Evolutionary conservation across 345 rosid species (phyloP), one percentile per base, ranked within the genome.

Genomic region (Chamaenerion angustifolium): DNA sequence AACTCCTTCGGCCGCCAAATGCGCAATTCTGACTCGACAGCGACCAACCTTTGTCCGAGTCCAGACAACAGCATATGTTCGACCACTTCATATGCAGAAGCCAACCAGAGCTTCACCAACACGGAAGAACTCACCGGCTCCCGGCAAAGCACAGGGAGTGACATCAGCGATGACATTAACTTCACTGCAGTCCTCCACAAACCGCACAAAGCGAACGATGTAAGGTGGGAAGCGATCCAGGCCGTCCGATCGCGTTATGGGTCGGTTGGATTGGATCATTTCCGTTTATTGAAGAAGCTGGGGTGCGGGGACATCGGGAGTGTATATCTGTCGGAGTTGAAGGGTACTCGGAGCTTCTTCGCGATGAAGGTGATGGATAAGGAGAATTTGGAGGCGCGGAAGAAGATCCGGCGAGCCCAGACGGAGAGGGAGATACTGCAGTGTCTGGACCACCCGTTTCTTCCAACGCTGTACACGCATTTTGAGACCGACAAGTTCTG

Each of bases 221-320:
- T 57, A 41, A 56, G 93, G 56, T 85, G 97, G 97, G 86, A 78
- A 57, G 97, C 95, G 12, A 71, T 88, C 54, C 95, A 73, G 57
- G 92, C 61, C 0, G 81, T 76, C 18, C 31, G 73, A 46, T 49
- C 72, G 47, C 81, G 50, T 12, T 44, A 54, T 16, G 83, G 76
- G 43, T 65, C 43, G 15, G 66, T 75, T 68, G 77, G 64, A 50
- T 72, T 87, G 46, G 71, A 72, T 56, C 75, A 82, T 67, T 88
- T 88, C 69, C 76, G 66, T 62, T 49, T 76, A 46, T 57, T 85
- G 68, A 75, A 45, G 62, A 57, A 49, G 59, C 59, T 85, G 40
- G 97, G 97, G 19, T 74, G 81, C 19, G 97, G 97, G 25, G 95
- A 88, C 56, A 78, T 88, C 16, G 97, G 97, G 42, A 70, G 64